Evolutionary conservation across 805 yeast species (phyloP), one percentile per base, ranked within the genome.

Genomic region (Saturnispora diversa): DNA sequence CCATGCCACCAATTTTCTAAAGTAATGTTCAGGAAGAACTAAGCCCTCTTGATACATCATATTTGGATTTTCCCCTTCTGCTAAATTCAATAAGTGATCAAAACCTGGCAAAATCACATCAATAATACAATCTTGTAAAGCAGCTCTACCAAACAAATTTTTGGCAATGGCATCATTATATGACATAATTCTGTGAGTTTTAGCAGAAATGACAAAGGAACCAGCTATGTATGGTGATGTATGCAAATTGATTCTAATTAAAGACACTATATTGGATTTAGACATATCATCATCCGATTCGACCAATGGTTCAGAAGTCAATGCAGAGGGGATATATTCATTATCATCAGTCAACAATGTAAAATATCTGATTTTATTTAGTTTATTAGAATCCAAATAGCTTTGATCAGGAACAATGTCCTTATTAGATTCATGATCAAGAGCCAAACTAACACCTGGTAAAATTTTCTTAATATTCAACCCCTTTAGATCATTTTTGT

Each of bases 21-120:
- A 87, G 55, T 83, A 81, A 60, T 87, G 96, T 58, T 88, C 97
- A 0, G 97, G 94, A 10, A 88, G 63, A 0, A 88, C 95, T 37
- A 84, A 61, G 1, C 96, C 96, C 0, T 81, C 74, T 24, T 61
- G 58, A 20, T 48, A 46, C 42, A 56, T 60, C 45, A 73, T 45
- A 15, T 61, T 52, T 21, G 70, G 65, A 47, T 66, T 64, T 24
- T 69, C 63, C 6, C 37, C 44, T 12, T 68, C 55, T 6, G 79
- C 76, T 16, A 54, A 47, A 2, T 60, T 55, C 37, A 78, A 54
- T 16, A 75, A 61, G 3, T 60, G 58, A 2, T 70, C 54, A 52
- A 86, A 85, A 13, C 69, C 62, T 5, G 94, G 94, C 20, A 86
- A 66, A 15, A 86, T 62, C 4, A 51, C 58, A 47, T 76, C 73